Percentiles rank a stretch among this genome's conserved stretches.
phyloP scores from a whole-genome alignment of 2,329 filamentous ascomycete species.

The Pseudogymnoascus sp. region DNA sequence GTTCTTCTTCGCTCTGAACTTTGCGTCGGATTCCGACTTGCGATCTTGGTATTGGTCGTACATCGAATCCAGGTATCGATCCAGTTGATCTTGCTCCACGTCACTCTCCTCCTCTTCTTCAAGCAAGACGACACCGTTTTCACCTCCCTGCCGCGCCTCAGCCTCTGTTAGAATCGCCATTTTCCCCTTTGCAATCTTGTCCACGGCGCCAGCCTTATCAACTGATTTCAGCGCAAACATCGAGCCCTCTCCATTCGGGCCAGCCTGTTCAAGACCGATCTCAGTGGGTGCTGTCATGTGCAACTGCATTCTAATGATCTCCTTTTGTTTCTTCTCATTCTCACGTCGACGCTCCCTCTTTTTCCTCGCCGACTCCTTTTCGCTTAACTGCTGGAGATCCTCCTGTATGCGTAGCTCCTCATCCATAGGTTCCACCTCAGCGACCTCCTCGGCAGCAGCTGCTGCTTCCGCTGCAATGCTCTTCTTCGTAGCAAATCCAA shows the following conservation, averaged over 20 bases:
- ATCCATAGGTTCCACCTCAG: constrained; percentile 82
- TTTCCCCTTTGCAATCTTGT: constrained; percentile 64
- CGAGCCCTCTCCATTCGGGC: constrained; percentile 67
- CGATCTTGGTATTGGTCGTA: constrained; percentile 80
- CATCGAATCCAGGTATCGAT: constrained; percentile 76
- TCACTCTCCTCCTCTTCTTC: constrained; percentile 59
- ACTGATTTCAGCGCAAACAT: constrained; percentile 82
- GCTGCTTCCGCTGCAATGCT: constrained; percentile 36
- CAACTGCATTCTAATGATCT: constrained; percentile 93
- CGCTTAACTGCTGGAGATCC: constrained; percentile 73
- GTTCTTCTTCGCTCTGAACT: constrained; percentile 82
- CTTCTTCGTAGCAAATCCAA: constrained; percentile 70
- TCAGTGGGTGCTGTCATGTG: constrained; percentile 95
- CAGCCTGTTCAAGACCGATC: constrained; percentile 82
- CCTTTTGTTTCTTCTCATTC: constrained; percentile 89
- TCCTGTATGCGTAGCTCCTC: constrained; percentile 87
- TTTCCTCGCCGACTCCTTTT: constrained; percentile 66
- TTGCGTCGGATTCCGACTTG: constrained; percentile 72
- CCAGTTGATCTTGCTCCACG: constrained; percentile 72
- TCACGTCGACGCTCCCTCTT: constrained; percentile 79
- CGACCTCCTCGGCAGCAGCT: constrained; percentile 53
- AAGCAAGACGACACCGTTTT: constrained; percentile 46
- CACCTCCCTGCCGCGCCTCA: constrained; percentile 47
- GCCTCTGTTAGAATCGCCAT: constrained; percentile 61
- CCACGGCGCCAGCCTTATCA: constrained; percentile 64